Percentiles rank a stretch among this genome's conserved stretches.
phyloP scores from a whole-genome alignment of 805 yeast genomes.

The Myxozyma sirexii region DNA sequence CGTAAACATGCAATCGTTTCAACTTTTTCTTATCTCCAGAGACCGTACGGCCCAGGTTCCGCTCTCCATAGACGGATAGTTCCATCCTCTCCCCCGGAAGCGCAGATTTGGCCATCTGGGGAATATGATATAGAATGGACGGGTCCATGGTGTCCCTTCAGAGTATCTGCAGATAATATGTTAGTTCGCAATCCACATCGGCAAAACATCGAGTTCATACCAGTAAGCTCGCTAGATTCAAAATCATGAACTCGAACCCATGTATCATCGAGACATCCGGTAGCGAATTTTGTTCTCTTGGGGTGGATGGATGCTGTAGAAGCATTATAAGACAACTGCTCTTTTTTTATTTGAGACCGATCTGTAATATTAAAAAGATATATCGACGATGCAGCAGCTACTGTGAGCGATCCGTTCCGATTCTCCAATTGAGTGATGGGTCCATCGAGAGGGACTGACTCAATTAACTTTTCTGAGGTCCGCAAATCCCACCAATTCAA shows the following conservation, averaged over 20 bases:
- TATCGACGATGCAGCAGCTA: constrained; percentile 36
- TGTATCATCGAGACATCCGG: constrained; percentile 40
- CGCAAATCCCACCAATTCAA: constrained; percentile 41
- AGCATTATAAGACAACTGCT: constrained; percentile 37
- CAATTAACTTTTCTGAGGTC: constrained; percentile 9
- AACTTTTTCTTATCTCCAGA: constrained; percentile 36
- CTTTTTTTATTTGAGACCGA: constrained; percentile 29
- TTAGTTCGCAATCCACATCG: neutral
- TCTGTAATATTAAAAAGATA: constrained; percentile 30
- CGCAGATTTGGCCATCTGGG: constrained; percentile 36
- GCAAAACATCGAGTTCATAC: neutral
- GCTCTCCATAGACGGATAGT: constrained; percentile 37
- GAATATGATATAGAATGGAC: constrained; percentile 37
- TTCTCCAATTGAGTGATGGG: constrained; percentile 37
- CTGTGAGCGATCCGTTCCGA: constrained; percentile 29
- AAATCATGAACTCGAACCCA: constrained; percentile 42
- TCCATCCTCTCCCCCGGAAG: constrained; percentile 38
- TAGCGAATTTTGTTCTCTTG: constrained; percentile 33
- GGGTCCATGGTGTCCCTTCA: constrained; percentile 38
- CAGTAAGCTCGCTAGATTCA: constrained; percentile 12
- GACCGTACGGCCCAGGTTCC: constrained; percentile 39
- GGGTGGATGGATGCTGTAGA: constrained; percentile 38
- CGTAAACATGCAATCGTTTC: neutral
- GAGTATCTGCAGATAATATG: constrained; percentile 16
- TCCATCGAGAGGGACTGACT: constrained; percentile 16